Percentiles rank a stretch among this genome's conserved stretches.
Conservation (phyloP, 202 grass and related monocot genomes). For the Cymbopogon flexuosus region DNA sequence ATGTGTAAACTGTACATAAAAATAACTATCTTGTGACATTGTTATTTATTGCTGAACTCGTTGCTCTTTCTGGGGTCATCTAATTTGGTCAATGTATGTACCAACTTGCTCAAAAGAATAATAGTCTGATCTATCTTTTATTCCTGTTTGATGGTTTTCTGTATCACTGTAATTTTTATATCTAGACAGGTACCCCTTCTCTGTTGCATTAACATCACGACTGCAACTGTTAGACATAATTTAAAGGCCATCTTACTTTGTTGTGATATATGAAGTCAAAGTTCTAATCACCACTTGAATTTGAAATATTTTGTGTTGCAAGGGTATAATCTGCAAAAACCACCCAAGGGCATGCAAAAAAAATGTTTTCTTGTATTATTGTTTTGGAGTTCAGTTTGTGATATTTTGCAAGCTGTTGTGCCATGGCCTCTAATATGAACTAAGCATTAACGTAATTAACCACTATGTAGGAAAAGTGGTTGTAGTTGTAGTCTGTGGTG, state of each 20-base stretch:
- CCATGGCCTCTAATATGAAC: neutral
- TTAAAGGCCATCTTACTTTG: neutral
- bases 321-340: neutral
- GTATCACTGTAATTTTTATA: neutral
- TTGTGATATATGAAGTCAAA: neutral
- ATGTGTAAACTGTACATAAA: neutral
- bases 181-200: neutral
- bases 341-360: neutral
- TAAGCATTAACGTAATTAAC: neutral
- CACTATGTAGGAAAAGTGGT: neutral
- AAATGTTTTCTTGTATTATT: neutral
- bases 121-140: neutral
- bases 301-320: neutral
- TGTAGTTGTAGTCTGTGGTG: constrained; percentile 12
- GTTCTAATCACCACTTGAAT: neutral
- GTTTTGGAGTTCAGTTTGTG: neutral
- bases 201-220: neutral
- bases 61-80: neutral
- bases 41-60: neutral
- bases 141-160: neutral
- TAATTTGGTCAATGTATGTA: neutral
- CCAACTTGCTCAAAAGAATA: neutral
- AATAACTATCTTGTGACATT: neutral
- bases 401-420: neutral
- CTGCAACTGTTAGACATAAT: neutral